These are phyloP conservation scores for Xerocomus nothofagi DNA, from an alignment of 1,284 basidiomycete genomes.

Conservation along the genomic window DNA sequence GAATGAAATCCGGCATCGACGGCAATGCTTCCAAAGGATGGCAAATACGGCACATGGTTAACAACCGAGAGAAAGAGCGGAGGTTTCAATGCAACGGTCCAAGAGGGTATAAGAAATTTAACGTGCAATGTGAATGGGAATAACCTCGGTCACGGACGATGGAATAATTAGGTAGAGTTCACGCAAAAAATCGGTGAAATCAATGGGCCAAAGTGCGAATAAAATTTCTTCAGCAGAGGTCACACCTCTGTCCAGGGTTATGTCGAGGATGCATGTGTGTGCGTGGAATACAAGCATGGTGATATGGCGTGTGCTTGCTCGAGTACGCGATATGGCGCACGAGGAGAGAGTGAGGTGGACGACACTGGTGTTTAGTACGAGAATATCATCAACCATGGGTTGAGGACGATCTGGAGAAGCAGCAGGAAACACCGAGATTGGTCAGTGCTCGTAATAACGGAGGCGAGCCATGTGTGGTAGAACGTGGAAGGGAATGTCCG, in stretches of 20 bases:
- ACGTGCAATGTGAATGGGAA: constrained; percentile 2
- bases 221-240: constrained; percentile 1
- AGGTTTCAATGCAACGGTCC: constrained; percentile 13
- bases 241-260: constrained; percentile 8
- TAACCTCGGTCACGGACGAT: constrained; percentile 1
- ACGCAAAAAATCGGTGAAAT: not conserved
- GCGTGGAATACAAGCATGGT: not conserved
- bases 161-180: constrained; percentile 23
- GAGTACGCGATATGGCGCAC: constrained; percentile 2
- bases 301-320: not conserved
- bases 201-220: not conserved
- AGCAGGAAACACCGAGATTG: constrained; percentile 14
- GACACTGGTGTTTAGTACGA: constrained; percentile 48
- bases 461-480: not conserved
- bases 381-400: constrained; percentile 80
- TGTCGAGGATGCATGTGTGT: not conserved
- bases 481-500: constrained; percentile 2
- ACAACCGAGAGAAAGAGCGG: not conserved
- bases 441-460: constrained; percentile 17
- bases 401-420: constrained; percentile 61
- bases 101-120: constrained; percentile 13
- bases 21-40: not conserved
- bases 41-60: not conserved
- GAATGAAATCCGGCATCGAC: constrained; percentile 18
- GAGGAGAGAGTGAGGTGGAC: constrained; percentile 13